Conservation (phyloP, 164 flowering plant species). For the Santalum album region DNA sequence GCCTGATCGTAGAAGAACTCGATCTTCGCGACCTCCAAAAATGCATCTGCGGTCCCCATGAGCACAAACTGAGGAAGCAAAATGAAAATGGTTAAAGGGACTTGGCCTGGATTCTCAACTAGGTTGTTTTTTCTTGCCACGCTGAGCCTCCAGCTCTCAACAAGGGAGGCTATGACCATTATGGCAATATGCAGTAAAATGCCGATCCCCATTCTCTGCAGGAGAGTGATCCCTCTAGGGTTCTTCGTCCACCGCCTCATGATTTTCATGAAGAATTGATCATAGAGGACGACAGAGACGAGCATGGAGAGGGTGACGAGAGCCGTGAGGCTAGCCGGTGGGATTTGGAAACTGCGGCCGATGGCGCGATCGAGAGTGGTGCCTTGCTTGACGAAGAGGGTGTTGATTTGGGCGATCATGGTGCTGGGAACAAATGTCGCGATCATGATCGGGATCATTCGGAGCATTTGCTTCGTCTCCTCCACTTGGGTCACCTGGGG, state of each 20-base stretch:
- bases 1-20: slow-evolving; percentile 83
- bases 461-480: slow-evolving; percentile 56
- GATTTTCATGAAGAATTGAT: slow-evolving; percentile 31
- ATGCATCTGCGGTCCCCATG: slow-evolving; percentile 65
- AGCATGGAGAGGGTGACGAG: slow-evolving; percentile 58
- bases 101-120: slow-evolving; percentile 23
- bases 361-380: slow-evolving; percentile 38
- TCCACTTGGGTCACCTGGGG: slow-evolving; percentile 63
- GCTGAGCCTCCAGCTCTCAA: slow-evolving; percentile 32
- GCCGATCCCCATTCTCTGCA: slow-evolving; percentile 63
- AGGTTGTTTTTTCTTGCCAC: slow-evolving; percentile 37
- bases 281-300: slow-evolving; percentile 45
- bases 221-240: slow-evolving; percentile 57
- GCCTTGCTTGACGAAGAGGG: slow-evolving; percentile 67
- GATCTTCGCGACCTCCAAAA: slow-evolving; percentile 56
- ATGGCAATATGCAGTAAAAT: slow-evolving; percentile 34
- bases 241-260: slow-evolving; percentile 39
- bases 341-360: slow-evolving; percentile 40
- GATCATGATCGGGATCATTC: slow-evolving; percentile 47
- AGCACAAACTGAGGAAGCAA: slow-evolving; percentile 60
- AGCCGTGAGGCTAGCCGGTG: slow-evolving; percentile 49
- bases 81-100: slow-evolving; percentile 50
- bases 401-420: slow-evolving; percentile 47
- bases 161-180: slow-evolving; percentile 34
- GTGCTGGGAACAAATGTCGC: slow-evolving; percentile 50